Base-by-base conservation (phyloP, 495 filamentous ascomycete genomes). In the Sordaria brevicollis region DNA sequence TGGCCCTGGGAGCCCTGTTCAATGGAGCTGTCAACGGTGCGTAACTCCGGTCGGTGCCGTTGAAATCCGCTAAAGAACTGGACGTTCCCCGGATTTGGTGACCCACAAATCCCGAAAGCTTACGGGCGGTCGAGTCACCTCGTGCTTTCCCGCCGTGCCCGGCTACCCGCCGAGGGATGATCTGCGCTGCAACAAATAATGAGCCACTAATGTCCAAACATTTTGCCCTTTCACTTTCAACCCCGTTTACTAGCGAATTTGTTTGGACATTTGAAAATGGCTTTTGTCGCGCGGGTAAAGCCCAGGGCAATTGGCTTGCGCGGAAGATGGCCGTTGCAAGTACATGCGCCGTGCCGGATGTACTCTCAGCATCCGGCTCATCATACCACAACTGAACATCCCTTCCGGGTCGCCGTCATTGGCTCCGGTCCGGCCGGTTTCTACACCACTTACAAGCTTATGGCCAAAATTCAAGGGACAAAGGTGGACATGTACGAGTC, bases 401-500 rank as follows among this genome's bases (percentile, higher is more conserved):
- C 89, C 0, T 86, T 91, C 70, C 90, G 91, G 38, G 84, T 98
- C 72, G 95, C 94, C 73, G 86, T 99, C 68, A 89, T 99, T 76
- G 95, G 95, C 67, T 97, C 96, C 38, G 95, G 95, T 0, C 95
- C 95, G 5, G 95, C 96, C 54, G 95, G 95, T 5, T 99, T 98
- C 80, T 99, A 98, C 76, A 91, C 96, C 5, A 90, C 95, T 4
- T 92, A 93, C 72, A 86, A 93, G 69, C 85, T 94, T 68, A 88
- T 98, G 81, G 84, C 87, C 31, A 93, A 88, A 71, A 84, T 93
- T 15, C 81, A 86, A 15, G 81, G 89, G 78, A 88, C 91, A 8
- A 82, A 89, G 49, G 88, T 99, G 4, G 94, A 97, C 78, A 98
- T 98, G 96, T 99, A 96, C 78, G 95, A 99, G 80, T 88, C 91